phyloP scores from a whole-genome alignment of 2,329 filamentous ascomycete genomes.

The Fusarium temperatum region DNA sequence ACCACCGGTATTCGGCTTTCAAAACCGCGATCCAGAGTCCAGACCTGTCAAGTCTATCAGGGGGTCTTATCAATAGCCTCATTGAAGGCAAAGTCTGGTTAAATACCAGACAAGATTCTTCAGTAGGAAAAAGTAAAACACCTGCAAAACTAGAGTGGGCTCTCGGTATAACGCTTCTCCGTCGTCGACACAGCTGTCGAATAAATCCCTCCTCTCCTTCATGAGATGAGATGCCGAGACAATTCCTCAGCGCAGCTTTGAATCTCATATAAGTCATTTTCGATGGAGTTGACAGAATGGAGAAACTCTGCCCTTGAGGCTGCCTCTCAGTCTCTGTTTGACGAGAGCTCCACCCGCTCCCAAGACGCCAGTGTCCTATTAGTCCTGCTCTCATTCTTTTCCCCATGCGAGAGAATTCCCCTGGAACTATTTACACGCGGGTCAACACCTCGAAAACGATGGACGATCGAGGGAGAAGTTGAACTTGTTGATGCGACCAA shows the following conservation, averaged over 20 bases:
- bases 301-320: slow-evolving; percentile 31
- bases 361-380: slow-evolving; percentile 33
- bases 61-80: neutral
- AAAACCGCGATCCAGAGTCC: slow-evolving; percentile 9
- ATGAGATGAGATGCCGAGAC: neutral
- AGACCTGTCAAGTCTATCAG: neutral
- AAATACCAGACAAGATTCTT: neutral
- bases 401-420: slow-evolving; percentile 28
- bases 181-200: slow-evolving; percentile 7
- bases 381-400: slow-evolving; percentile 35
- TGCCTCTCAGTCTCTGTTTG: slow-evolving; percentile 20
- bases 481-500: slow-evolving; percentile 47
- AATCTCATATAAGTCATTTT: neutral
- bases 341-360: slow-evolving; percentile 15
- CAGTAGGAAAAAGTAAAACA: slow-evolving; percentile 7
- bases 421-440: slow-evolving; percentile 33
- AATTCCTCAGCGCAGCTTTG: neutral
- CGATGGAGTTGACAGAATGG: slow-evolving; percentile 26
- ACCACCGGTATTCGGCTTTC: slow-evolving; percentile 26
- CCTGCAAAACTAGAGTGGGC: slow-evolving; percentile 5
- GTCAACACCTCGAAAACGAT: slow-evolving; percentile 38
- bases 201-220: slow-evolving; percentile 4
- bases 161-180: slow-evolving; percentile 8
- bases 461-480: slow-evolving; percentile 29
- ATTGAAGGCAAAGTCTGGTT: neutral